Evolutionary conservation across 2,329 filamentous ascomycete genomes (phyloP), one percentile per base, ranked within the genome.

Genomic region (Curvularia lunata): DNA sequence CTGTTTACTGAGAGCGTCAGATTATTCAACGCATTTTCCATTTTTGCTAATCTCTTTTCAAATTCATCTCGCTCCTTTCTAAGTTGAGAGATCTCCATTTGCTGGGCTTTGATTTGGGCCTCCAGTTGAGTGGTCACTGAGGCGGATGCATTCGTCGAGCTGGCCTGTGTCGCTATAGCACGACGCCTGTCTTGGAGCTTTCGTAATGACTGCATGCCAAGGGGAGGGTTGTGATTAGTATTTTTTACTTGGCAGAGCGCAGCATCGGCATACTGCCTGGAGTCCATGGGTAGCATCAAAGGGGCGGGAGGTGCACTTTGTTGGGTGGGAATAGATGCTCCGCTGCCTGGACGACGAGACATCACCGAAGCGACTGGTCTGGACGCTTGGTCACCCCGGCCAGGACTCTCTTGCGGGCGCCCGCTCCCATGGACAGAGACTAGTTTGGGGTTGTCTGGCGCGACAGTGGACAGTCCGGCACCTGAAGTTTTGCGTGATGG

Each of bases 271-370:
- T 52, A 50, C 8, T 48, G 43, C 1, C 50, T 46, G 23, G 30
- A 25, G 9, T 38, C 43, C 18, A 23, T 19, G 10, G 68, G 61
- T 3, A 66, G 8, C 65, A 73, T 73, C 1, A 64, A 64, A 19
- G 71, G 67, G 4, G 59, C 67, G 6, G 38, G 52, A 21, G 66
- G 68, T 4, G 65, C 68, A 19, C 28, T 52, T 19, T 60, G 66
- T 23, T 62, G 62, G 10, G 58, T 49, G 10, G 71, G 67, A 18
- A 66, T 70, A 3, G 62, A 68, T 12, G 48, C 48, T 10, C 66
- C 61, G 48, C 64, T 72, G 8, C 51, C 64, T 50, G 51, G 45
- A 9, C 48, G 56, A 30, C 46, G 37, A 18, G 65, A 67, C 40
- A 25, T 27, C 25, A 27, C 19, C 2, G 18, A 34, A 23, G 25